A percentile compares a stretch with the other conserved stretches of the same genome.
Evolutionary conservation across 225 moss, liverwort and hornwort genomes (phyloP).

Genomic region (Thuidium tamariscinum): DNA sequence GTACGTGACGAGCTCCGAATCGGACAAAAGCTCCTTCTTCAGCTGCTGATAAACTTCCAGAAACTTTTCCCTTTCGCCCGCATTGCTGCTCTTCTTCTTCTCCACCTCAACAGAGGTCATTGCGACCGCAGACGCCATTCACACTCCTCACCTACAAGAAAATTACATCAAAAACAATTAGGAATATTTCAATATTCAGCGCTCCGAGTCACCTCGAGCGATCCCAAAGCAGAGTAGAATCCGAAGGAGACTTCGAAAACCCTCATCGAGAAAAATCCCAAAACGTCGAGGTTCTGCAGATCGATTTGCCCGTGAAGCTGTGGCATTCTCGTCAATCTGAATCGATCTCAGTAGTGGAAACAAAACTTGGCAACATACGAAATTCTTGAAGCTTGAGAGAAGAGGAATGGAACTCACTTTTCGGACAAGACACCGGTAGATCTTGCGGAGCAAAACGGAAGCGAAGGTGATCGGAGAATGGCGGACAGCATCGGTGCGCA

Average conservation of each 20-base stretch:
- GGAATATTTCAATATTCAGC: background rate
- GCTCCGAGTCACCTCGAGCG: background rate
- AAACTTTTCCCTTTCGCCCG: slow-evolving; percentile 38
- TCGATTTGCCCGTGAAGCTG: background rate
- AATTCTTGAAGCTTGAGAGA: too few relatives aligned
- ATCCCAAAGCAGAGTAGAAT: background rate
- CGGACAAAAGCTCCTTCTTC: slow-evolving; percentile 62
- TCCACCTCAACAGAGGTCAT: background rate
- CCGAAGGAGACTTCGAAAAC: background rate
- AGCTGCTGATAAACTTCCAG: slow-evolving; percentile 72
- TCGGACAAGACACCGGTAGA: background rate
- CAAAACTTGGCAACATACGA: too few relatives aligned
- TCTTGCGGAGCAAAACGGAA: background rate
- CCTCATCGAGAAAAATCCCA: background rate
- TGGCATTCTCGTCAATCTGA: background rate
- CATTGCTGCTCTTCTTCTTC: slow-evolving; percentile 32
- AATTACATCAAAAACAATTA: background rate
- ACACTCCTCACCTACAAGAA: background rate
- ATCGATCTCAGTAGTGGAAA: background rate
- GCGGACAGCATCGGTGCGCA: background rate
- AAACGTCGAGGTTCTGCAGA: background rate
- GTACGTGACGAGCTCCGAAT: slow-evolving; percentile 49
- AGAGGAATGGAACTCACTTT: background rate
- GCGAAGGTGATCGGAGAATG: background rate
- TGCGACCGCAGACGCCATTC: slow-evolving; percentile 10